phyloP scores from a whole-genome alignment of 164 flowering plant genomes.

The Amborella trichopoda region DNA sequence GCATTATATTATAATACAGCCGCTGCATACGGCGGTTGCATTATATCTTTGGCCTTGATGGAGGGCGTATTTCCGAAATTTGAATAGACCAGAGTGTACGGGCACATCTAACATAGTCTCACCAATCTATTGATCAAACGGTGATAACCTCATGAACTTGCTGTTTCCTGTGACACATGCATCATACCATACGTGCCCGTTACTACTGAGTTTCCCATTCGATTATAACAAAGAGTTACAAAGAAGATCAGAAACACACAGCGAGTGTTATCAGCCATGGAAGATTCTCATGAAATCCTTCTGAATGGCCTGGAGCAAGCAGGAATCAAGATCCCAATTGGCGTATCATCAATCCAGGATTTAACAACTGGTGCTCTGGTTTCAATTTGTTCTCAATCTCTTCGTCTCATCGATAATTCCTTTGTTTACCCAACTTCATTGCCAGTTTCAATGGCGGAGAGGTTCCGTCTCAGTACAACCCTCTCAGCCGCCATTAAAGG shows the following conservation, averaged over 20 bases:
- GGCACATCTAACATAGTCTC: too few species aligned
- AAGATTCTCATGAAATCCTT: constrained; percentile 47
- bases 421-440: constrained; percentile 24
- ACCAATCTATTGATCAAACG: too few species aligned
- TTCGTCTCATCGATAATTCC: constrained; percentile 29
- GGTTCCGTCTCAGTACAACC: constrained; percentile 42
- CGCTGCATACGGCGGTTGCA: too few species aligned
- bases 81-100: too few species aligned
- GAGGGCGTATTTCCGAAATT: too few species aligned
- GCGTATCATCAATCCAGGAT: constrained; percentile 30
- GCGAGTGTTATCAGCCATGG: constrained; percentile 21
- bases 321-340: constrained; percentile 36
- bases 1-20: too few species aligned
- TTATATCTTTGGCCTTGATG: too few species aligned
- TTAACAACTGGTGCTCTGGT: constrained; percentile 29
- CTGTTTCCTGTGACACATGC: too few species aligned
- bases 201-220: too few species aligned
- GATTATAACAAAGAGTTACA: background rate
- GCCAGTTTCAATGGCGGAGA: constrained; percentile 48
- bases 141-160: too few species aligned
- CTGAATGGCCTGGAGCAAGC: constrained; percentile 29
- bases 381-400: constrained; percentile 50
- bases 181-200: too few species aligned
- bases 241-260: background rate
- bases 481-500: constrained; percentile 30